Base-by-base conservation (phyloP, 306 rosid species). In the Fagus sylvatica region DNA sequence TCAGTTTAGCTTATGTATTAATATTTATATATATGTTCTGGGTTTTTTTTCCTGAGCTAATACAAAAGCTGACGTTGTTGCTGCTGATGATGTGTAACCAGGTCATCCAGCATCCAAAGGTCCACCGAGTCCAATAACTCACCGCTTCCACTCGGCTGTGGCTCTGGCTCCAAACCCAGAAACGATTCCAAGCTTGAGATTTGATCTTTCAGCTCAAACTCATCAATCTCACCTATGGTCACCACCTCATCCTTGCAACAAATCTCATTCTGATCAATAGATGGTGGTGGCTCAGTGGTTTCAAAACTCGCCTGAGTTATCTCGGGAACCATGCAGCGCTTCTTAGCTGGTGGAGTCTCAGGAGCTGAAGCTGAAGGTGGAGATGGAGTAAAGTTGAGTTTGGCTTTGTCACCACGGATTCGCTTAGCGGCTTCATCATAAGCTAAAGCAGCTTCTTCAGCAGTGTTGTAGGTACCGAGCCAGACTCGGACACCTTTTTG, bases 381-480 rank as follows among this genome's bases (percentile, higher is more conserved):
- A 0, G 12, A n/a, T 1, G 75, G 6, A 61, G 15, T 62, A 67
- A 95, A 95, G 77, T 95, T 95, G 84, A 93, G 98, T 73, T 95
- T 95, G 81, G 99, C 99, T 81, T 95, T 95, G 74, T 86, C 85
- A 1, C 99, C 98, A 6, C 98, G 93, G 84, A 95, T 92, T 72
- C 97, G 86, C 78, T 22, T 85, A 72, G 99, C 99, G 11, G 98
- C 98, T 17, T 56, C 42, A 53, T 95, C 98, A 57, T 95, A 95
- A 53, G 99, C 99, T 39, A 61, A 65, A 46, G 99, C 99, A 0
- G 98, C 98, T 53, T 95, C 93, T 67, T 92, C 93, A 7, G 98
- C 89, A 0, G 98, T 90, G 89, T 84, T 72, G 86, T 80, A 95
- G 9, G 99, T 95, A 5, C 99, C 99, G 15, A 95, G 98, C 98